These are phyloP conservation scores for Cornus kousa DNA, from an alignment of 148 eudicot genomes.

Conservation along the genomic window DNA sequence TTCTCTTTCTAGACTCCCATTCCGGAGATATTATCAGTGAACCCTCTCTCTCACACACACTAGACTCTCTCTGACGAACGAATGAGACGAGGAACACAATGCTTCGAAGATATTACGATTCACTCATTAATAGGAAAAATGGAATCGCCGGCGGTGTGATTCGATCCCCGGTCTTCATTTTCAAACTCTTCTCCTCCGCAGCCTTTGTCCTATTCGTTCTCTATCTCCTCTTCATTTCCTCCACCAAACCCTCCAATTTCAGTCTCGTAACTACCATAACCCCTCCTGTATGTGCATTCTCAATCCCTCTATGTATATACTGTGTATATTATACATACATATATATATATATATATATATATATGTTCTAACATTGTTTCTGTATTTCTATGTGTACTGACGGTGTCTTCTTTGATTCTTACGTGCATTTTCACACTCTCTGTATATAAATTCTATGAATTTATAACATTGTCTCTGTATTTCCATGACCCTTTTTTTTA, in stretches of 20 bases:
- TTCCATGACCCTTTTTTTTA: no score
- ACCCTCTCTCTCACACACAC: not conserved
- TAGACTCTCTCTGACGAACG: no score
- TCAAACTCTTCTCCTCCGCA: conserved; percentile 21
- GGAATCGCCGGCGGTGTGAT: not conserved
- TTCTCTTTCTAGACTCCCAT: not conserved
- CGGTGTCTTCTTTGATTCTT: not conserved
- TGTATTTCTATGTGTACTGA: not conserved
- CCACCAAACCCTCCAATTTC: conserved; percentile 23
- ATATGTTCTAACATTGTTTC: not conserved
- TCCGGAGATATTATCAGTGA: not conserved
- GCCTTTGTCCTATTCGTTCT: conserved; percentile 27
- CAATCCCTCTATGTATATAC: not conserved
- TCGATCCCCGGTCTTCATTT: not conserved
- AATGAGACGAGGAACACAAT: conserved; percentile 1
- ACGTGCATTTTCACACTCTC: no score
- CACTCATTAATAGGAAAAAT: conserved; percentile 5
- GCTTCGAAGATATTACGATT: conserved; percentile 10
- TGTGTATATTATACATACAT: no score
- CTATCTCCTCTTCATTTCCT: conserved; percentile 27
- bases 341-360: no score
- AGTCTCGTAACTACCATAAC: conserved; percentile 9
- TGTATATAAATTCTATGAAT: no score
- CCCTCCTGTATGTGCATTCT: not conserved
- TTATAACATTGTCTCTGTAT: no score